Percentiles rank a stretch among this genome's conserved stretches.
Evolutionary conservation across 441 rosid genomes (phyloP).

Genomic region (Populus hybrid): DNA sequence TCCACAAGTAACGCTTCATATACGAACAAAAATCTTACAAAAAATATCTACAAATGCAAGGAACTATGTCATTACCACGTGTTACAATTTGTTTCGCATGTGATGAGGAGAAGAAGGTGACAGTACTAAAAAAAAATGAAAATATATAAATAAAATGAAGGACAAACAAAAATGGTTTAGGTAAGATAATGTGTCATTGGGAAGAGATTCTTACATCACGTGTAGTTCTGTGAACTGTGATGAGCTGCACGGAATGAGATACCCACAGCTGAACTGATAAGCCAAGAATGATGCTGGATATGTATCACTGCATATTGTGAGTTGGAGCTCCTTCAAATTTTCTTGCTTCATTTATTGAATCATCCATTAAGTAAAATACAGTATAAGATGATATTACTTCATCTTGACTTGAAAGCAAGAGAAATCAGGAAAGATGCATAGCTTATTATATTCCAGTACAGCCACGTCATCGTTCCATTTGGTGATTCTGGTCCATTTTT

Average conservation of each 20-base stretch:
- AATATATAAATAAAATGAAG: not conserved
- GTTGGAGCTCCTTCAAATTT: not conserved
- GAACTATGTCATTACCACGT: not conserved
- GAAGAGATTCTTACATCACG: constrained; percentile 5
- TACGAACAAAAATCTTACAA: not conserved
- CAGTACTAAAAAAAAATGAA: not conserved
- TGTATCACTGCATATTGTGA: not conserved
- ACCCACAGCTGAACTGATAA: not conserved
- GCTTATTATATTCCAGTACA: not conserved
- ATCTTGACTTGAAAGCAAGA: not conserved
- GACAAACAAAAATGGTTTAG: not conserved
- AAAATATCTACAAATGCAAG: not conserved
- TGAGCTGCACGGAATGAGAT: not conserved
- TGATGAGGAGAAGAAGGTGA: not conserved
- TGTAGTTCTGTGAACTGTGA: not conserved
- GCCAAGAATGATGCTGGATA: not conserved
- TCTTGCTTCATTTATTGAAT: not conserved
- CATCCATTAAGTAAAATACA: not conserved
- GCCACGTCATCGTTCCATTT: not conserved
- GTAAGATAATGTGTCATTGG: not conserved
- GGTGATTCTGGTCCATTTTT: constrained; percentile 6
- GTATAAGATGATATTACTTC: not conserved
- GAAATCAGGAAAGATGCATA: not conserved
- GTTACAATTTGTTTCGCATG: not conserved
- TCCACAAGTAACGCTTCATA: not conserved